A percentile compares a stretch with the other conserved stretches of the same genome.
These are phyloP conservation scores for Microthyrium microscopicum DNA, from an alignment of 2,329 filamentous ascomycete species.

Conservation along the genomic window DNA sequence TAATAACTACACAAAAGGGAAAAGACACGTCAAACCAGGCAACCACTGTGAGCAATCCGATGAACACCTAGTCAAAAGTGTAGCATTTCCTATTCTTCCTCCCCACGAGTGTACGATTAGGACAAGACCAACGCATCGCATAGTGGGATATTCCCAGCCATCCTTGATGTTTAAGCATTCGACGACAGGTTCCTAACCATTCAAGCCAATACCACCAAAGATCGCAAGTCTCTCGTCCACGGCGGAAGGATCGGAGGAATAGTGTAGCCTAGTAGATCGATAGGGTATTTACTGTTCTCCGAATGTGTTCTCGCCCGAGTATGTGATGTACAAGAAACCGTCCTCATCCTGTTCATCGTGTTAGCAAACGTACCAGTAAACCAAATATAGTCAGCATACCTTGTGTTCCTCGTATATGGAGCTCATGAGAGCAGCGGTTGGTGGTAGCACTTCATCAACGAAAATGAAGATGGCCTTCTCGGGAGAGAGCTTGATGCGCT, in stretches of 20 bases:
- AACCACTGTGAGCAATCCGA: no score
- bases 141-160: not conserved
- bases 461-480: slow-evolving; percentile 99
- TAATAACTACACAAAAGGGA: no score
- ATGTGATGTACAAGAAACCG: slow-evolving; percentile 96
- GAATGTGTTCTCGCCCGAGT: slow-evolving; percentile 97
- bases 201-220: not conserved
- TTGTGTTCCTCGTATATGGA: slow-evolving; percentile 99
- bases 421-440: slow-evolving; percentile 95
- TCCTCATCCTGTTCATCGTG: slow-evolving; percentile 35
- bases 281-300: slow-evolving; percentile 29
- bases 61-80: no score
- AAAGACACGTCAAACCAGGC: no score
- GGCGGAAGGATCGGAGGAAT: not conserved
- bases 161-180: not conserved
- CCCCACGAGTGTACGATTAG: not conserved
- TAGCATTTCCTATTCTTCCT: no score
- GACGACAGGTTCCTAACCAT: not conserved
- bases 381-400: slow-evolving; percentile 28
- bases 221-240: not conserved
- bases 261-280: not conserved
- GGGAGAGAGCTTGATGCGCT: slow-evolving; percentile 97
- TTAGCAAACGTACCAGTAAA: slow-evolving; percentile 1
- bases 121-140: not conserved
- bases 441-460: slow-evolving; percentile 93